Evolutionary conservation across 371 early-diverging fungal species (phyloP).

Genomic region (Blakeslea trispora): DNA sequence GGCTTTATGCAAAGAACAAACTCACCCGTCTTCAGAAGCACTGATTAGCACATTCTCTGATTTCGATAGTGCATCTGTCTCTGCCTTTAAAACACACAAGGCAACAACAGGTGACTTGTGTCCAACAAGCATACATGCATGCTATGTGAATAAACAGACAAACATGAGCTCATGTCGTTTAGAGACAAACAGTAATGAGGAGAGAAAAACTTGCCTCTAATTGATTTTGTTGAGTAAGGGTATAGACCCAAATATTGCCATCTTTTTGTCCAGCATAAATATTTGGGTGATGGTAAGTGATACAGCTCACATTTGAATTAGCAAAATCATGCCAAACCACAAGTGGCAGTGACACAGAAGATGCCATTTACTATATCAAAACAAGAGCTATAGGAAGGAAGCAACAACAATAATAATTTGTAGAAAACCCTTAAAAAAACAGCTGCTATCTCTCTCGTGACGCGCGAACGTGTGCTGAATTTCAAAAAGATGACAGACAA

Average conservation of each 20-base stretch:
- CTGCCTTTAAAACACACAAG: constrained; percentile 50
- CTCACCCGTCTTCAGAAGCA: constrained; percentile 71
- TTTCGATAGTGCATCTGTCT: constrained; percentile 48
- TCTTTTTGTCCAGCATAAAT: constrained; percentile 61
- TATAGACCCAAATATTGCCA: constrained; percentile 63
- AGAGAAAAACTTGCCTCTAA: neutral
- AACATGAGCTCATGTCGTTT: neutral
- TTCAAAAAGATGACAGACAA: too few species aligned
- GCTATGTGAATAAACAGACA: constrained; percentile 17
- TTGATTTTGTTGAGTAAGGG: constrained; percentile 3
- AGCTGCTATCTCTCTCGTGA: too few species aligned
- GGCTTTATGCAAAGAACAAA: neutral
- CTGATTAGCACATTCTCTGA: constrained; percentile 63
- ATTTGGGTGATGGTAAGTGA: constrained; percentile 35
- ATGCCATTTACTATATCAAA: constrained; percentile 28
- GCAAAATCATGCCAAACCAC: constrained; percentile 48
- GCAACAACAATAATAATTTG: too few species aligned
- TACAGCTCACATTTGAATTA: constrained; percentile 44
- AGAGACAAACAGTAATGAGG: neutral
- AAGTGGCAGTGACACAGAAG: constrained; percentile 44
- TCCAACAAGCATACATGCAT: constrained; percentile 60
- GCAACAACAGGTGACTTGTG: constrained; percentile 60
- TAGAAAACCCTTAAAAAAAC: too few species aligned
- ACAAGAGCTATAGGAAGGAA: too few species aligned
- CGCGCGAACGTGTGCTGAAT: too few species aligned